Conservation (phyloP, 108 stramenopile species). For the Nitzschia sp. region DNA sequence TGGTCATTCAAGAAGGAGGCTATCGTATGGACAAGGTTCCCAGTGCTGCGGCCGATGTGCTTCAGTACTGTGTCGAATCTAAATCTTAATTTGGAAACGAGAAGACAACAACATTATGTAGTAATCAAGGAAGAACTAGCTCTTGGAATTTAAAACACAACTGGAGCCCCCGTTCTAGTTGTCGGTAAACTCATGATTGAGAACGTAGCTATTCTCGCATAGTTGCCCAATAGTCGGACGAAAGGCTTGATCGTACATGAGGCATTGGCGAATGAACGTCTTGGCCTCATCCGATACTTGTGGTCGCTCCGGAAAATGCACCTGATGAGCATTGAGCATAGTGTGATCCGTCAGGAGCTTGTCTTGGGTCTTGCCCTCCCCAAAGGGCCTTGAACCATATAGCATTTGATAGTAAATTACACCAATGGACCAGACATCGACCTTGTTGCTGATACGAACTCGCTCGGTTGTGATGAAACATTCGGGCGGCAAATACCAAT, state of each 20-base stretch:
- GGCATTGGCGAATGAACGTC: slow-evolving; percentile 90
- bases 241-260: slow-evolving; percentile 86
- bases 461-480: slow-evolving; percentile 89
- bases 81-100: too few relatives aligned
- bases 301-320: slow-evolving; percentile 87
- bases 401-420: slow-evolving; percentile 99
- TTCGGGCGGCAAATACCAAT: slow-evolving; percentile 99
- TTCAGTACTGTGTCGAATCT: slow-evolving; percentile 29
- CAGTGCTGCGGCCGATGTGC: slow-evolving; percentile 69
- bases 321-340: slow-evolving; percentile 93
- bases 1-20: slow-evolving; percentile 83
- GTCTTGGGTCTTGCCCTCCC: slow-evolving; percentile 98
- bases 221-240: slow-evolving; percentile 91
- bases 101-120: too few relatives aligned
- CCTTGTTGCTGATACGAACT: slow-evolving; percentile 92
- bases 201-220: slow-evolving; percentile 81
- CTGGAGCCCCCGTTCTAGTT: not conserved
- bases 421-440: slow-evolving; percentile 99
- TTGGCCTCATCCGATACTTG: slow-evolving; percentile 90
- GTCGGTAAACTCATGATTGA: slow-evolving; percentile 12
- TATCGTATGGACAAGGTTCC: slow-evolving; percentile 78
- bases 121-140: too few relatives aligned
- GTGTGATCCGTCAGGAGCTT: slow-evolving; percentile 81
- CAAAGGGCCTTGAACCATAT: slow-evolving; percentile 96
- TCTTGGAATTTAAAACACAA: not conserved